Evolutionary conservation across 2,329 filamentous ascomycete genomes (phyloP), one percentile per base, ranked within the genome.

Genomic region (Paecilomyces dactylethromorphus): DNA sequence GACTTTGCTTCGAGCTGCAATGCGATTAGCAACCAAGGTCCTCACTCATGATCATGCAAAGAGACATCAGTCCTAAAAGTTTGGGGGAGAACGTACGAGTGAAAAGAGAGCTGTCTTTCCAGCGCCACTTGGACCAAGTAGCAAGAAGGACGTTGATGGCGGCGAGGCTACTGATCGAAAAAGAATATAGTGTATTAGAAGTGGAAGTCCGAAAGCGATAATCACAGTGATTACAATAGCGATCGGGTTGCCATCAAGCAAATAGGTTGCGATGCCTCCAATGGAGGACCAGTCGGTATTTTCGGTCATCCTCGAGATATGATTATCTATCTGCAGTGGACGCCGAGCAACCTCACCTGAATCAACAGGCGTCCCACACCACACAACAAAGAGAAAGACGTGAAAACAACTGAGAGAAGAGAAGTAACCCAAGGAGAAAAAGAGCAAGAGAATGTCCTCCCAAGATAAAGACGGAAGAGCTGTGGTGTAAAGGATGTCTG

Each of bases 91-190:
- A 45, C 39, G 3, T 79, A 89, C 87, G 66, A 94, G 82, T 22
- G 91, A 92, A n/a, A 92, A 78, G 33, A 97, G 85, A 8, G 90
- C 84, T 0, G 94, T 97, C 80, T 97, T 99, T 68, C 94, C 94
- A 55, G 86, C 84, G 63, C 87, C 89, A 58, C 87, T 87, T 15
- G 93, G 91, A 0, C 94, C 94, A 54, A 92, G 73, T 51, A 97
- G 79, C 61, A 97, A 86, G 7, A 88, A 88, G 55, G 93, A 91
- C 26, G 89, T 83, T 13, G 81, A 82, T 39, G 84, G 84, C 67
- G 89, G 87, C 56, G 74, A 73, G 13, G 86, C 82, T 45, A 83
- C 83, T 55, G 84, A 81, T 58, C 83, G 84, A 73, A 91, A 86
- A 70, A 96, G 83, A 70, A 88, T 78, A 59, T 84, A 73, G 78